Conservation (phyloP, 805 yeast genomes). For the Ogataea nitratoaversa region DNA sequence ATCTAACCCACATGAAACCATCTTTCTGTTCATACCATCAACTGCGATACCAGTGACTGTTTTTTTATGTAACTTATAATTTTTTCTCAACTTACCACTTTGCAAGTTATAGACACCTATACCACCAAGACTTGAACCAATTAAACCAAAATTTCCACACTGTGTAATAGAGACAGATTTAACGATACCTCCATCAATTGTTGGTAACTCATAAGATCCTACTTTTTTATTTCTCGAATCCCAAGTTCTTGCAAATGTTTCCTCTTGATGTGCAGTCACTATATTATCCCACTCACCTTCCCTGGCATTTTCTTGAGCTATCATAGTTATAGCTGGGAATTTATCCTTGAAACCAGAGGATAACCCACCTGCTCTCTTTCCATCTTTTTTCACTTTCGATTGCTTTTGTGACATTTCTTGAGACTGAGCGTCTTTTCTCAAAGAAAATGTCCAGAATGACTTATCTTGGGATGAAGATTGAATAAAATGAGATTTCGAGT, state of each 20-base stretch:
- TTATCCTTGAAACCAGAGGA: slow-evolving; percentile 54
- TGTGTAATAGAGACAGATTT: slow-evolving; percentile 72
- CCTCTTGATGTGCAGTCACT: slow-evolving; percentile 82
- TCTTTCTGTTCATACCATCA: slow-evolving; percentile 84
- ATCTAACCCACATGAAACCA: slow-evolving; percentile 86
- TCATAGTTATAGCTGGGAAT: slow-evolving; percentile 67
- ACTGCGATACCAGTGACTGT: slow-evolving; percentile 85
- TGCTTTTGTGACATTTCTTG: slow-evolving; percentile 85
- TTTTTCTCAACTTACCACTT: slow-evolving; percentile 77
- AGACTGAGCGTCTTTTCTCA: slow-evolving; percentile 94
- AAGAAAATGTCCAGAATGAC: slow-evolving; percentile 86
- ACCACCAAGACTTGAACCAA: slow-evolving; percentile 85
- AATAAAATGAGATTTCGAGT: slow-evolving; percentile 71
- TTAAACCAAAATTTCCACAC: slow-evolving; percentile 92
- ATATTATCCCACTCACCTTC: slow-evolving; percentile 93
- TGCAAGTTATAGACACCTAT: slow-evolving; percentile 86
- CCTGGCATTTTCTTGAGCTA: slow-evolving; percentile 70
- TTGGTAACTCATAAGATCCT: slow-evolving; percentile 65
- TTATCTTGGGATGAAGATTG: slow-evolving; percentile 83
- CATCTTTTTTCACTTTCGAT: slow-evolving; percentile 38
- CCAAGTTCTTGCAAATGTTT: slow-evolving; percentile 87
- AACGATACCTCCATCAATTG: slow-evolving; percentile 75
- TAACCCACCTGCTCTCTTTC: slow-evolving; percentile 52
- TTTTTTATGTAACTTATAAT: slow-evolving; percentile 65
- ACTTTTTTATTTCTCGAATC: slow-evolving; percentile 71